Evolutionary conservation across 2,329 filamentous ascomycete species (phyloP).

Genomic region (Malbranchea zuffiana): DNA sequence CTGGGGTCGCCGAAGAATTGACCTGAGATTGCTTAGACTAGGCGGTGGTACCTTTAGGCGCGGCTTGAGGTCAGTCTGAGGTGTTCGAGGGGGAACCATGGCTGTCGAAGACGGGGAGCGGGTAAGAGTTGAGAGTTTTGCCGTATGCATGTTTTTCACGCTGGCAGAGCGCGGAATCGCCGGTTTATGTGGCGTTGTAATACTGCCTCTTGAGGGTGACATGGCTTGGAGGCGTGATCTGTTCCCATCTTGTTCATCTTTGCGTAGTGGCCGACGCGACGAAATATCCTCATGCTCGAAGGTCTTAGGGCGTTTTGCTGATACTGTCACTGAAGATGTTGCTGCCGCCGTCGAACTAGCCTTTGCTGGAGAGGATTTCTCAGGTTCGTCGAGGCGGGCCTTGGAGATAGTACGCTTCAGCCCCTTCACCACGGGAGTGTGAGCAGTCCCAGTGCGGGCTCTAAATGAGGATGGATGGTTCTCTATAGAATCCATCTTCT

Average conservation of each 20-base stretch:
- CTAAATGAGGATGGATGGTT: conserved; percentile 68
- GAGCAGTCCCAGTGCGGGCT: conserved; percentile 36
- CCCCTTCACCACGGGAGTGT: conserved; percentile 29
- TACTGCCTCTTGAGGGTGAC: conserved; percentile 39
- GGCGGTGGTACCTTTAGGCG: conserved; percentile 37
- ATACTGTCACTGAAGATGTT: conserved; percentile 12
- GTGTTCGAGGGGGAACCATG: conserved; percentile 34
- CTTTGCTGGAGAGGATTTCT: conserved; percentile 35
- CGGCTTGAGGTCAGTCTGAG: conserved; percentile 38
- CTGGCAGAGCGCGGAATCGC: conserved; percentile 54
- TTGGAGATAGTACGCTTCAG: conserved; percentile 48
- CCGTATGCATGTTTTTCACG: conserved; percentile 44
- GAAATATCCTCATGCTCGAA: conserved; percentile 58
- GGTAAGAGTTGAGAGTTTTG: conserved; percentile 44
- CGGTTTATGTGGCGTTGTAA: conserved; percentile 70
- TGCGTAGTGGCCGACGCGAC: conserved; percentile 38
- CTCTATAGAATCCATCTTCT: conserved; percentile 95
- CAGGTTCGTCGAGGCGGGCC: conserved; percentile 53
- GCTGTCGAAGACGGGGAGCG: conserved; percentile 45
- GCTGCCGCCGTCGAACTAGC: conserved; percentile 13
- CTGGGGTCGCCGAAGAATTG: conserved; percentile 51
- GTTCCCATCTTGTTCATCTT: conserved; percentile 17
- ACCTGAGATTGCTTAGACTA: conserved; percentile 46
- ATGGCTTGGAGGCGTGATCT: conserved; percentile 30
- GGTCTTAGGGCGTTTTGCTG: conserved; percentile 59